Evolutionary conservation across 2,329 filamentous ascomycete species (phyloP).

Genomic region (Scorias spongiosa): DNA sequence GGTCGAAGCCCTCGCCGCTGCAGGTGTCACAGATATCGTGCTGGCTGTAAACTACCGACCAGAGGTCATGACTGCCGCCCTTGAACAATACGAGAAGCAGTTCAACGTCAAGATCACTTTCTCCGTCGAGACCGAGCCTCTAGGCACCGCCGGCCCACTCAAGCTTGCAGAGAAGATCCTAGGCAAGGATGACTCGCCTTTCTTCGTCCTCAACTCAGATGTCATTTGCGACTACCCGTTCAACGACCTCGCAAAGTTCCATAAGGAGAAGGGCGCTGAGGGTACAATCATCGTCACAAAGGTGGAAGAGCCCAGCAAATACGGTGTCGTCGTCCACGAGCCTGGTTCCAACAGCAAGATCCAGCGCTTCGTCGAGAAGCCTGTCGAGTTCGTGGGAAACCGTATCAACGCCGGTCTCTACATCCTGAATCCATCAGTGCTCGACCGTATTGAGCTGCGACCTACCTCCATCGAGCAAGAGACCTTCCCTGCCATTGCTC

Average conservation of each 20-base stretch:
- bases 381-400: conserved; percentile 95
- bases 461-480: conserved; percentile 98
- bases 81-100: conserved; percentile 86
- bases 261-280: conserved; percentile 84
- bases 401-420: conserved; percentile 98
- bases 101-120: conserved; percentile 95
- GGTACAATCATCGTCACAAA: conserved; percentile 97
- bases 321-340: conserved; percentile 96
- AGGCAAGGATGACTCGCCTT: conserved; percentile 82
- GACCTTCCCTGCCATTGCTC: conserved; percentile 88
- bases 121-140: conserved; percentile 87
- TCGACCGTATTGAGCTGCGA: conserved; percentile 84
- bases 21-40: conserved; percentile 93
- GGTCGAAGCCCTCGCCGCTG: conserved; percentile 83
- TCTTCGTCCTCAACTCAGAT: conserved; percentile 97
- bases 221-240: conserved; percentile 98
- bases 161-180: conserved; percentile 90
- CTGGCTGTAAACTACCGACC: conserved; percentile 97
- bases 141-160: conserved; percentile 86
- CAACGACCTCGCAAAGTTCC: conserved; percentile 75
- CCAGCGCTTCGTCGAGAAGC: conserved; percentile 98
- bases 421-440: conserved; percentile 84
- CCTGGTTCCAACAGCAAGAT: conserved; percentile 80
- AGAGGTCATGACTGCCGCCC: conserved; percentile 88
- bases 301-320: conserved; percentile 97